phyloP scores from a whole-genome alignment of 129 eudicot species.

The Calendula officinalis region DNA sequence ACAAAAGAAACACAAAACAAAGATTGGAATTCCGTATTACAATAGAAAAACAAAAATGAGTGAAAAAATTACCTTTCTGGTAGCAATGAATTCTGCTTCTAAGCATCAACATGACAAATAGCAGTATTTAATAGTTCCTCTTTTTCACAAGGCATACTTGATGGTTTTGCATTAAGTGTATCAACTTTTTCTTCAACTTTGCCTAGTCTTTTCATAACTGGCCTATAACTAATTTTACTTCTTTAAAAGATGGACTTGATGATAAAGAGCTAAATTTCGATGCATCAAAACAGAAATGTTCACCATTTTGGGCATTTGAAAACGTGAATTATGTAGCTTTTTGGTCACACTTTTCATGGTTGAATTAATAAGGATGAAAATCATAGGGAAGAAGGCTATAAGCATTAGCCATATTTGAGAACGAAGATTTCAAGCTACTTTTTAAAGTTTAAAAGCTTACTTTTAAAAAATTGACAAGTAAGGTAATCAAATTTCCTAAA shows the following conservation, averaged over 20 bases:
- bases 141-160: conserved; percentile 85
- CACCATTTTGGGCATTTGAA: conserved; percentile 25
- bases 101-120: conserved; percentile 98
- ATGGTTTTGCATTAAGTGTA: conserved; percentile 69
- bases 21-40: too few species aligned
- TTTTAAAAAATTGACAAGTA: too few species aligned
- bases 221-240: conserved; percentile 53
- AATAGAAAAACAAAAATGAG: too few species aligned
- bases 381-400: conserved; percentile 62
- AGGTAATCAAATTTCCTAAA: too few species aligned
- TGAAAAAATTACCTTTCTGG: conserved; percentile 98
- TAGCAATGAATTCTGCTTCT: conserved; percentile 95
- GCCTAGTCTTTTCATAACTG: conserved; percentile 68
- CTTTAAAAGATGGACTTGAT: conserved; percentile 52
- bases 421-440: conserved; percentile 47
- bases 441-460: too few species aligned
- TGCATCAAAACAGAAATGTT: conserved; percentile 48
- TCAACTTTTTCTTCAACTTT: conserved; percentile 82
- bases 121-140: conserved; percentile 91
- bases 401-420: conserved; percentile 50
- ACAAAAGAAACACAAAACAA: too few species aligned
- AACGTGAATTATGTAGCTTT: conserved; percentile 45
- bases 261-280: conserved; percentile 62
- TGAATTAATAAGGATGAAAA: conserved; percentile 45
- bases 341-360: conserved; percentile 44